Conservation (phyloP, 805 yeast species). For the Spathaspora gorwiae region DNA sequence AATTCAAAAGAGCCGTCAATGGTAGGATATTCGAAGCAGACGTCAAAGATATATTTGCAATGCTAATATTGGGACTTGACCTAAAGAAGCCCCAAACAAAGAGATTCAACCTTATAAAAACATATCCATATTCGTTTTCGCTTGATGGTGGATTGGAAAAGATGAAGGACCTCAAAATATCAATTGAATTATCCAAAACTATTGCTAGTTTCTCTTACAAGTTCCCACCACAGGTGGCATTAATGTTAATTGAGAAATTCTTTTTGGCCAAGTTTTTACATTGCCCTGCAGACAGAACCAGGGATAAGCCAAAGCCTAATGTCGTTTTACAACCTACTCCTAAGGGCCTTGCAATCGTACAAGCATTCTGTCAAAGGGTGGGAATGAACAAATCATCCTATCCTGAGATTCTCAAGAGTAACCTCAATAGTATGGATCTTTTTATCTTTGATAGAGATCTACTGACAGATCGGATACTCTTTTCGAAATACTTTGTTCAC, state of each 20-base stretch:
- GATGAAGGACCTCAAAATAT: conserved; percentile 48
- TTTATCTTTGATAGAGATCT: conserved; percentile 63
- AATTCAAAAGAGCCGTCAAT: conserved; percentile 46
- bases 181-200: conserved; percentile 46
- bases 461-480: conserved; percentile 52
- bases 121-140: conserved; percentile 51
- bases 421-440: conserved; percentile 67
- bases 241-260: conserved; percentile 44
- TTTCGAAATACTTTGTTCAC: conserved; percentile 60
- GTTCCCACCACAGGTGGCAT: conserved; percentile 48
- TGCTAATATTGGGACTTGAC: conserved; percentile 39
- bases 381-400: conserved; percentile 42
- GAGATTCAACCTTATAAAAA: conserved; percentile 24
- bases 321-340: conserved; percentile 78
- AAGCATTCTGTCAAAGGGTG: conserved; percentile 50
- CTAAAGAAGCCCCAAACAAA: conserved; percentile 9
- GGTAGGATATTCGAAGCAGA: conserved; percentile 55
- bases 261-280: conserved; percentile 64
- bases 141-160: conserved; percentile 45
- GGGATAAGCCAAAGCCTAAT: conserved; percentile 39
- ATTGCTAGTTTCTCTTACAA: conserved; percentile 52
- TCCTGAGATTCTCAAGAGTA: conserved; percentile 50
- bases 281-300: conserved; percentile 70
- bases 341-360: conserved; percentile 74
- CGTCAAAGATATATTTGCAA: conserved; percentile 55